Evolutionary conservation across 164 flowering plant genomes (phyloP).

Genomic region (Brasenia schreberi): DNA sequence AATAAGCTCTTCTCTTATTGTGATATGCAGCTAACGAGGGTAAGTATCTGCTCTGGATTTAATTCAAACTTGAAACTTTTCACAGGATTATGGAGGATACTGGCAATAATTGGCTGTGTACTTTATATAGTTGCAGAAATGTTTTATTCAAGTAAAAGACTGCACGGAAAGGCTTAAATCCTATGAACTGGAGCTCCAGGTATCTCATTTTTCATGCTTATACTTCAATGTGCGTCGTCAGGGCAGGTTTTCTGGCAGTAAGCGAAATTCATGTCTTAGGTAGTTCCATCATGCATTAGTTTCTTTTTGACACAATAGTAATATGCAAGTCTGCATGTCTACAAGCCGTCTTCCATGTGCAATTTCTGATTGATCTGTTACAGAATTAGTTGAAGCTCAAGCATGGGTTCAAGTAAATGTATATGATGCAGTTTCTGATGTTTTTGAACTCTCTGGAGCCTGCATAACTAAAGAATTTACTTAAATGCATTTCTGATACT

Average conservation of each 20-base stretch:
- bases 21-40: conserved; percentile 52
- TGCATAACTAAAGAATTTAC: no score
- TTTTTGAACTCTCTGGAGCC: no score
- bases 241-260: neutral
- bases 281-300: neutral
- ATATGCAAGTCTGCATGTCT: neutral
- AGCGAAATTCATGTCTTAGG: neutral
- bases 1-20: conserved; percentile 45
- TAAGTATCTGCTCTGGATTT: conserved; percentile 6
- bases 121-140: conserved; percentile 47
- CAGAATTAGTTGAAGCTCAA: no score
- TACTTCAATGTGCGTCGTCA: neutral
- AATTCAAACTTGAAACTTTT: neutral
- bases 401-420: no score
- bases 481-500: neutral
- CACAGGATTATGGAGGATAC: no score
- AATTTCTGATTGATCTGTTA: neutral
- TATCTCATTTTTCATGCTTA: conserved; percentile 8
- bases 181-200: conserved; percentile 79
- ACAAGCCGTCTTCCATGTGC: neutral
- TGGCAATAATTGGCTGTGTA: neutral
- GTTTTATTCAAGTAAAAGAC: conserved; percentile 51
- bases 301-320: neutral
- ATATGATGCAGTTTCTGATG: no score
- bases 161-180: conserved; percentile 41